phyloP scores from a whole-genome alignment of 2,329 filamentous ascomycete species.

The Fusarium circinatum region DNA sequence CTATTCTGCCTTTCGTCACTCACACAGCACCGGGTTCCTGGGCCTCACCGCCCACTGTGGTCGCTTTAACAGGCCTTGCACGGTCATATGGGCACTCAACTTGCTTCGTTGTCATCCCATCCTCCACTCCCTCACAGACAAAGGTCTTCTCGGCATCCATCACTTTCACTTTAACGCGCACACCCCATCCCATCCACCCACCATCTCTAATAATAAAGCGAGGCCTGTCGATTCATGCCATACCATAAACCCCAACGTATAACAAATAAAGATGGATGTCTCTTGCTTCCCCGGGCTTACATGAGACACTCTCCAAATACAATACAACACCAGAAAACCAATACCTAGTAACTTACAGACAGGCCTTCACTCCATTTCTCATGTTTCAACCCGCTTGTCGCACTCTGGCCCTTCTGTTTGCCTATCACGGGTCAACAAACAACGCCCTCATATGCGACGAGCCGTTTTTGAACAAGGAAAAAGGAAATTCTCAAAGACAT shows the following conservation, averaged over 20 bases:
- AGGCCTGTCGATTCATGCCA: background rate
- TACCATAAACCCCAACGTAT: background rate
- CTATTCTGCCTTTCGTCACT: constrained; percentile 8
- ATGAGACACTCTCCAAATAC: constrained; percentile 24
- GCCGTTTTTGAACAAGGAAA: constrained; percentile 19
- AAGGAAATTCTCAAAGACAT: constrained; percentile 12
- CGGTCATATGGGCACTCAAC: constrained; percentile 50
- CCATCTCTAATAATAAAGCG: constrained; percentile 23
- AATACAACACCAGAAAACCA: constrained; percentile 15
- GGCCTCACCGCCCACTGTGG: constrained; percentile 40
- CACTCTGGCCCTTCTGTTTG: constrained; percentile 27
- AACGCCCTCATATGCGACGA: constrained; percentile 21
- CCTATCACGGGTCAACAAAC: constrained; percentile 26
- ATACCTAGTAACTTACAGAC: background rate
- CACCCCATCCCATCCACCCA: constrained; percentile 21
- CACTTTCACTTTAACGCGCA: constrained; percentile 18
- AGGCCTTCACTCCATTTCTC: background rate
- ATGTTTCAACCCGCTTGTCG: constrained; percentile 15
- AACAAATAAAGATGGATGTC: background rate
- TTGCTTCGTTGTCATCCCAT: constrained; percentile 14
- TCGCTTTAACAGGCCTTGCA: constrained; percentile 26
- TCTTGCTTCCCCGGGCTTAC: constrained; percentile 26
- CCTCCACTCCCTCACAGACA: background rate
- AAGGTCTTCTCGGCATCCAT: constrained; percentile 10
- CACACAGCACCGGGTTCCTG: constrained; percentile 38